phyloP scores from a whole-genome alignment of 169 alveolate genomes.

The Plasmodium adleri region DNA sequence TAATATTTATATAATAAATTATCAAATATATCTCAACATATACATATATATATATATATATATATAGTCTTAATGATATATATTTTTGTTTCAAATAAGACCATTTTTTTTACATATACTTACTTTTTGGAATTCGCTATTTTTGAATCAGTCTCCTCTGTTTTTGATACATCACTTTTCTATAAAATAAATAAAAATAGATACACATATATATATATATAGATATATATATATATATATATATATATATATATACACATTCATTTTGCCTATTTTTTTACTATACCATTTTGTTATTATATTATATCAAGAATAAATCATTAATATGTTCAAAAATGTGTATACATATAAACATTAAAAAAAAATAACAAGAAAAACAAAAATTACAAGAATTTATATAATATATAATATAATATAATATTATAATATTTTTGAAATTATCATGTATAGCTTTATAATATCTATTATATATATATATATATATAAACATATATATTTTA shows the following conservation, averaged over 20 bases:
- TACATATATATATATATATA: background rate
- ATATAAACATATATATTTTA: too few relatives aligned
- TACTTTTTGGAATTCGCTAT: conserved; percentile 58
- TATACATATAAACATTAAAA: too few relatives aligned
- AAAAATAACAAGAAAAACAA: too few relatives aligned
- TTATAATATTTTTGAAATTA: too few relatives aligned
- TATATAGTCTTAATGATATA: background rate
- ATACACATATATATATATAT: background rate
- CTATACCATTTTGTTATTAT: too few relatives aligned
- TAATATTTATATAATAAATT: background rate
- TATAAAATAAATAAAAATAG: conserved; percentile 7
- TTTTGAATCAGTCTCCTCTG: conserved; percentile 47
- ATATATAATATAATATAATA: too few relatives aligned
- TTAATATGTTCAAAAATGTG: too few relatives aligned
- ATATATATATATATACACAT: background rate
- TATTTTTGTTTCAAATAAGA: background rate
- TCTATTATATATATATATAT: too few relatives aligned
- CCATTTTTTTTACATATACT: background rate
- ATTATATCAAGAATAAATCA: too few relatives aligned
- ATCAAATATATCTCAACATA: background rate
- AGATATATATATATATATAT: background rate
- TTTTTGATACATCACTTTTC: conserved; percentile 20
- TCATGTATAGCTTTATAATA: too few relatives aligned
- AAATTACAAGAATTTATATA: too few relatives aligned
- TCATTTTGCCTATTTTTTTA: background rate